Conservation (phyloP, 2,329 filamentous ascomycete species). For the Beauveria asiatica region DNA sequence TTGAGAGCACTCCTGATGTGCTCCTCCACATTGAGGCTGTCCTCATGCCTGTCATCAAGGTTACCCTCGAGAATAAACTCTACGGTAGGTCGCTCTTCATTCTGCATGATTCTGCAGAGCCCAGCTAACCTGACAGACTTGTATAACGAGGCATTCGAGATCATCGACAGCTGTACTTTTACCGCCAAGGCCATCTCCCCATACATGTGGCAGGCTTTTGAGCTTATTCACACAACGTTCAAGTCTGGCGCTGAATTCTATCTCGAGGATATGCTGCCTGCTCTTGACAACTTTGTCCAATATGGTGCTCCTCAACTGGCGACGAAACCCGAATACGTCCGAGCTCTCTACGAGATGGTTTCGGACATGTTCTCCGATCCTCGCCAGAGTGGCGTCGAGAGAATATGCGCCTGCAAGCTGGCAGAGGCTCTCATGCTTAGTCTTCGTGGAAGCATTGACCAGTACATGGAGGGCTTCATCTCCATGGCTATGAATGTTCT, state of each 20-base stretch:
- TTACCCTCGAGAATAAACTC: slow-evolving; percentile 95
- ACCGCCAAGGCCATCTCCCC: slow-evolving; percentile 90
- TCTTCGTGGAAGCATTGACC: slow-evolving; percentile 78
- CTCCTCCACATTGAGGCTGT: slow-evolving; percentile 90
- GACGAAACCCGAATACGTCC: slow-evolving; percentile 77
- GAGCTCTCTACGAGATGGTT: slow-evolving; percentile 88
- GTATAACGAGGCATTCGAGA: slow-evolving; percentile 98
- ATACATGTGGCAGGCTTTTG: slow-evolving; percentile 98
- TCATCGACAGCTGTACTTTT: slow-evolving; percentile 98
- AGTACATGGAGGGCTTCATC: slow-evolving; percentile 82
- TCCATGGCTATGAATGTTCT: slow-evolving; percentile 81
- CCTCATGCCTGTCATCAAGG: slow-evolving; percentile 91
- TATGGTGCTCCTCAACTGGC: slow-evolving; percentile 76
- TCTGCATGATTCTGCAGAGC: neutral
- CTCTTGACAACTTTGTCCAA: slow-evolving; percentile 94
- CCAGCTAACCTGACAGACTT: slow-evolving; percentile 53
- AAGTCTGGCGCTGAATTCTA: slow-evolving; percentile 96
- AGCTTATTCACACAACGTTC: slow-evolving; percentile 93
- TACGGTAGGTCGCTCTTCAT: slow-evolving; percentile 51
- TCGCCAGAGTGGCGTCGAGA: slow-evolving; percentile 86
- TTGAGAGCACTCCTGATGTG: slow-evolving; percentile 95
- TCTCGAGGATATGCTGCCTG: slow-evolving; percentile 96
- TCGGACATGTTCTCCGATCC: slow-evolving; percentile 88
- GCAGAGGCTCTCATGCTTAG: slow-evolving; percentile 97
- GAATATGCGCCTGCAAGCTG: slow-evolving; percentile 95